Conservation (phyloP, 176 grass and related monocot species). For the Bonia amplexicaulis region DNA sequence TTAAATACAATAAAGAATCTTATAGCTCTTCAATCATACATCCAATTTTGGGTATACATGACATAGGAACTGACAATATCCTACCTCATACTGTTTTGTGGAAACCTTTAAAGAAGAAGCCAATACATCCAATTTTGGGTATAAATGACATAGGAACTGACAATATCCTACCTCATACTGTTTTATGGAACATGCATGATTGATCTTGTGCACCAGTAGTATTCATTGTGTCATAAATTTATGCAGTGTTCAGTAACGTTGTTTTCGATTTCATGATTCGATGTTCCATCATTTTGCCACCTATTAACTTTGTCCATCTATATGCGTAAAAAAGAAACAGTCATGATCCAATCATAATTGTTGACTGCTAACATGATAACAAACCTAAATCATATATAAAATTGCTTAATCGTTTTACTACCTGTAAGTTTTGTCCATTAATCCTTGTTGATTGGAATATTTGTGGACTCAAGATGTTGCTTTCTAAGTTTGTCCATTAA, state of each 20-base stretch:
- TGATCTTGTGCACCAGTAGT: neutral
- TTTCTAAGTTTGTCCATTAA: neutral
- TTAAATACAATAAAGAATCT: neutral
- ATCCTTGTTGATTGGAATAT: neutral
- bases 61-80: neutral
- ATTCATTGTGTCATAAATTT: neutral
- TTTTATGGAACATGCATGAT: neutral
- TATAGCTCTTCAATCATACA: neutral
- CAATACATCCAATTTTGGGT: neutral
- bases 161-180: neutral
- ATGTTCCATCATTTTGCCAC: neutral
- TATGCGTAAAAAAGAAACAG: neutral
- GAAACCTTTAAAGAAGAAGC: neutral
- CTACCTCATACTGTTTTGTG: neutral
- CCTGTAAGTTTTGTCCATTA: neutral
- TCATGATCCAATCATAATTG: neutral
- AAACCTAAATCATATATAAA: neutral
- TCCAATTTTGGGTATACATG: neutral
- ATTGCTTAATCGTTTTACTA: neutral
- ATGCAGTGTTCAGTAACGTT: neutral
- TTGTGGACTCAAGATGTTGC: neutral
- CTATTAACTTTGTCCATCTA: neutral
- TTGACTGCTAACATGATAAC: neutral
- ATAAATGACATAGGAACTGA: neutral
- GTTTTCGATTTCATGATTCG: neutral